These are phyloP conservation scores for Hericium alpestre DNA, from an alignment of 768 basidiomycete genomes.

Conservation along the genomic window DNA sequence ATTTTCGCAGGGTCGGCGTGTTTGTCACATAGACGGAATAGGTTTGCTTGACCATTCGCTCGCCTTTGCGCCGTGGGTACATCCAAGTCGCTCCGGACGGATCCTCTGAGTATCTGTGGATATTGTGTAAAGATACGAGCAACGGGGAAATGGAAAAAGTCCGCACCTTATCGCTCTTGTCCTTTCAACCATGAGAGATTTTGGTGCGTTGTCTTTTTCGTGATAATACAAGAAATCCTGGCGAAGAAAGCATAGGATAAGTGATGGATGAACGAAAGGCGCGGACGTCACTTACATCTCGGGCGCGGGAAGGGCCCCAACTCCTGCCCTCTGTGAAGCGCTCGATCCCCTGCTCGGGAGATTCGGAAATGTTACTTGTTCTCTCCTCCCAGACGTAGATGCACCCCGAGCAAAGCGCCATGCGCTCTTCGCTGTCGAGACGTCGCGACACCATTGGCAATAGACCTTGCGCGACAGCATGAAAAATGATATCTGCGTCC, in stretches of 20 bases:
- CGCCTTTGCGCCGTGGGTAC: conserved; percentile 11
- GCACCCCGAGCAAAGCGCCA: conserved; percentile 23
- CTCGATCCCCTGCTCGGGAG: conserved; percentile 25
- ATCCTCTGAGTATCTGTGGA: conserved; percentile 16
- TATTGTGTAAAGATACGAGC: background rate
- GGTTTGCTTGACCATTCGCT: conserved; percentile 26
- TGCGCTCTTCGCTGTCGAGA: conserved; percentile 29
- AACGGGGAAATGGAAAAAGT: background rate
- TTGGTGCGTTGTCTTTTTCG: conserved; percentile 24
- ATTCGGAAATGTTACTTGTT: conserved; percentile 22
- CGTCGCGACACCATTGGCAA: conserved; percentile 29
- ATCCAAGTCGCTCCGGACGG: conserved; percentile 9
- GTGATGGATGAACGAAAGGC: background rate
- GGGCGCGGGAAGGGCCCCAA: conserved; percentile 26
- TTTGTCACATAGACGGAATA: conserved; percentile 27
- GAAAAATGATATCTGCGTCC: conserved; percentile 30
- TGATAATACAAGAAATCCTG: conserved; percentile 31
- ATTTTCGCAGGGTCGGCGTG: conserved; percentile 21
- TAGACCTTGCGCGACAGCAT: conserved; percentile 22
- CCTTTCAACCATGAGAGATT: conserved; percentile 16
- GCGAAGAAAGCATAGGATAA: background rate
- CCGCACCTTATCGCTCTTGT: conserved; percentile 16
- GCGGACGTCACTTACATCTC: conserved; percentile 6
- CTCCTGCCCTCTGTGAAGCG: conserved; percentile 28
- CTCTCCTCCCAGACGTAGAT: conserved; percentile 32